phyloP scores from a whole-genome alignment of 2,329 filamentous ascomycete species.

The Trichoderma atroviride region DNA sequence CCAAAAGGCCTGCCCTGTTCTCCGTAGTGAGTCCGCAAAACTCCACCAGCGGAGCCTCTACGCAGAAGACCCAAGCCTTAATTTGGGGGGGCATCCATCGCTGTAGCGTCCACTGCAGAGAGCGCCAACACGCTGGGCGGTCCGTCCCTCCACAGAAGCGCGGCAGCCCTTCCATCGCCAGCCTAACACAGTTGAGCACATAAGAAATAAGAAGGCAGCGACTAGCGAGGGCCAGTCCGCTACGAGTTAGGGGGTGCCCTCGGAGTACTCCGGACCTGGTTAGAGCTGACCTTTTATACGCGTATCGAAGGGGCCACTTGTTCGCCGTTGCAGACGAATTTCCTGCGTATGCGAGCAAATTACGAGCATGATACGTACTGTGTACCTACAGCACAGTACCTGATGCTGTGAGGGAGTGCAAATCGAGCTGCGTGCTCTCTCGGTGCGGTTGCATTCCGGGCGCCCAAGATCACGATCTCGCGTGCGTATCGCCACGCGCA shows the following conservation, averaged over 20 bases:
- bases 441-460: slow-evolving; percentile 13
- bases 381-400: too few species aligned
- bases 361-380: neutral
- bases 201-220: slow-evolving; percentile 4
- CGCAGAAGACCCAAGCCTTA: slow-evolving; percentile 13
- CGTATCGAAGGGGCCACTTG: slow-evolving; percentile 8
- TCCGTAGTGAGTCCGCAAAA: slow-evolving; percentile 20
- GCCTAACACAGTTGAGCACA: neutral
- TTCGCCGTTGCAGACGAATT: neutral
- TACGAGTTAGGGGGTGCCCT: neutral
- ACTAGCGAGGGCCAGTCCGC: neutral
- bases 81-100: neutral
- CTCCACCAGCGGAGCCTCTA: slow-evolving; percentile 6
- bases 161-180: neutral
- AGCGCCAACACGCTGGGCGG: neutral
- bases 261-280: slow-evolving; percentile 18
- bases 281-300: slow-evolving; percentile 3
- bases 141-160: slow-evolving; percentile 14
- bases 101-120: neutral
- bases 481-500: neutral
- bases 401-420: neutral
- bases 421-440: neutral
- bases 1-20: neutral
- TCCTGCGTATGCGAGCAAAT: neutral
- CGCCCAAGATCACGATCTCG: slow-evolving; percentile 6